These are phyloP conservation scores for Pisolithus tinctorius DNA, from an alignment of 768 basidiomycete genomes.

Conservation along the genomic window DNA sequence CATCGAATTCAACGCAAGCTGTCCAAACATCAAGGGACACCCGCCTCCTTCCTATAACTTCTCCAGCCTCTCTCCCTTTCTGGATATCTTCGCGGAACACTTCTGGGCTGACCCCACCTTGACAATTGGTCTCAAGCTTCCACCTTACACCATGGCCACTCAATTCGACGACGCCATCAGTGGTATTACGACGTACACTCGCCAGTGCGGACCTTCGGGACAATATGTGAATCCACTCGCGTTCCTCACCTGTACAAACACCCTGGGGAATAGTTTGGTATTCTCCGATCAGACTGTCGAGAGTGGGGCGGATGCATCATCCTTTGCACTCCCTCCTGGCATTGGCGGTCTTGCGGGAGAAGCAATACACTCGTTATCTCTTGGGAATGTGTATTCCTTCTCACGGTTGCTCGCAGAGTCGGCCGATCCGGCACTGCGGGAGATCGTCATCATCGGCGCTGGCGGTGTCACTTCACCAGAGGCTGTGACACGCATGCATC, in stretches of 20 bases:
- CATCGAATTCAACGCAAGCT: conserved; percentile 79
- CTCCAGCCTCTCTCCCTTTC: conserved; percentile 42
- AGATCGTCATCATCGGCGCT: conserved; percentile 67
- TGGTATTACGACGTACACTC: conserved; percentile 37
- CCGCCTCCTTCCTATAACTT: conserved; percentile 66
- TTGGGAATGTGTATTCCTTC: conserved; percentile 73
- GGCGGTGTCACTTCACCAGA: conserved; percentile 68
- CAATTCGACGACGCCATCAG: conserved; percentile 55
- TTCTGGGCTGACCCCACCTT: conserved; percentile 46
- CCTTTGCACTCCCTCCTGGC: conserved; percentile 57
- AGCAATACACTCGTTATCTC: conserved; percentile 62
- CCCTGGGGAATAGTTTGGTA: conserved; percentile 62
- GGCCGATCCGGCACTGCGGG: conserved; percentile 33
- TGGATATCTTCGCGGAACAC: conserved; percentile 46
- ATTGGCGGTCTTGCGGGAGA: conserved; percentile 77
- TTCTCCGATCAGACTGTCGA: conserved; percentile 47
- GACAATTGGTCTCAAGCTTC: conserved; percentile 71
- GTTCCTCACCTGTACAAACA: conserved; percentile 78
- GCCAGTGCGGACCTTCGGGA: conserved; percentile 3
- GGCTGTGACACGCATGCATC: conserved; percentile 61
- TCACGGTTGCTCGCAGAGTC: conserved; percentile 41
- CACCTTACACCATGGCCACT: conserved; percentile 59
- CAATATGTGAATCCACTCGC: conserved; percentile 44
- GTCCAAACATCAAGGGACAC: conserved; percentile 64
- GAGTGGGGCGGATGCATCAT: conserved; percentile 5